Evolutionary conservation across 176 grass and related monocot genomes (phyloP), one percentile per base, ranked within the genome.

Genomic region (Cymbopogon citratus): DNA sequence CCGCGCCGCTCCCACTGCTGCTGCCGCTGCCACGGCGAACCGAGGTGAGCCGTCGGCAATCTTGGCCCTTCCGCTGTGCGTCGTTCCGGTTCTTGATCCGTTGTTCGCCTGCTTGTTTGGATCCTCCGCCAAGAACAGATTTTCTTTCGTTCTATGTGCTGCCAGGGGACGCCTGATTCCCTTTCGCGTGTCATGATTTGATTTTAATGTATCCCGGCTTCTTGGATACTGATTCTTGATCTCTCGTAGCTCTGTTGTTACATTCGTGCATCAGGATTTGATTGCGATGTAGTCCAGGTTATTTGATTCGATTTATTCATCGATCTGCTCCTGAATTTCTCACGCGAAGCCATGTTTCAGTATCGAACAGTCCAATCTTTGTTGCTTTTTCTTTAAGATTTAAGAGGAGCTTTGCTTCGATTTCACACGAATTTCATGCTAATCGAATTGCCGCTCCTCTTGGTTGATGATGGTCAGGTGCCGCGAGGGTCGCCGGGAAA

Each of bases 1-100:
- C 66, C 90, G 75, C 28, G 83, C 52, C 4, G 59, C 56, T 24
- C 8, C 59, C 41, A 85, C 56, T 69, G 83, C 85, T 9, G 75
- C 83, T 64, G 60, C 92, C 88, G 48, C 92, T n/a, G n/a, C n/a
- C n/a, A n/a, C 90, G 63, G 80, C 66, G 64, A 89, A 86, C 48
- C 25, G 28, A 89, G 87, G 90, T 92, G 66, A 80, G 74, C 11
- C 0, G 2, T 12, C 9, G 5, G 21, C n/a, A 40, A 56, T 15
- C 26, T 65, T 11, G 54, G 21, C 1, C 9, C 9, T 23, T 19
- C 11, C 21, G 6, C 54, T 14, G 67, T 24, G 71, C 9, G 28
- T 45, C 26, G 7, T 44, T 80, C 7, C 70, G 12, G 41, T 77
- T 71, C 34, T 74, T 59, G 56, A 56, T 77, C 71, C 12, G 25